Evolutionary conservation across 2,329 filamentous ascomycete species (phyloP), one percentile per base, ranked within the genome.

Genomic region (Didymella exigua): DNA sequence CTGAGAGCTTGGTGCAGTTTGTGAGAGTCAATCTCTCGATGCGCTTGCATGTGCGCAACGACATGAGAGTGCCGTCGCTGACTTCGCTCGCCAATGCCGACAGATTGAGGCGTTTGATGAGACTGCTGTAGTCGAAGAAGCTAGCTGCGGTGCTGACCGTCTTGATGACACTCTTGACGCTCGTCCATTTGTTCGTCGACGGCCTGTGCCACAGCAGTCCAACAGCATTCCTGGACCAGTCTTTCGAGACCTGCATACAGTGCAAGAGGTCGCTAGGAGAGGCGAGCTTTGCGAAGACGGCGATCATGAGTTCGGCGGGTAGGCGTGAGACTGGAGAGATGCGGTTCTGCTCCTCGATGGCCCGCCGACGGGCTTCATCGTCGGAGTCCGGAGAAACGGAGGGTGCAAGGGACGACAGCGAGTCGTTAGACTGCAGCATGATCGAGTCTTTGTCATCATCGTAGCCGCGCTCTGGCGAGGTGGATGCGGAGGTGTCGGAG

Each of bases 381-480:
- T 85, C 67, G 84, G 86, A 82, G 87, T 93, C 89, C 66, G 90
- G 87, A 55, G 91, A 83, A 56, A 89, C 89, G 40, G 89, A 89
- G 29, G 91, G 86, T 48, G 91, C 92, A 52, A 97, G 84, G 0
- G 93, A 97, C 0, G 93, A 97, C 73, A 95, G 85, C 4, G 93
- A 97, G 78, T 97, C 93, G 78, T 97, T 96, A 67, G 81, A 76
- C 63, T 89, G 88, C 53, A 84, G 85, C 73, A 89, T 88, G 75
- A 95, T 95, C 76, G 95, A 96, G 77, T 97, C 93, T 65, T 92
- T 96, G 77, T 97, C 93, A 71, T 93, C 89, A 76, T 96, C 91
- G 70, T 91, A 89, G 72, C 86, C 86, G 47, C 89, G 86, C 46
- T 84, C 85, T 38, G 89, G 89, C 1, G 89, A 92, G 71, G 88